Percentiles rank a stretch among this genome's conserved stretches.
Evolutionary conservation across 2,329 filamentous ascomycete genomes (phyloP).

Genomic region (Scedosporium aurantiacum): DNA sequence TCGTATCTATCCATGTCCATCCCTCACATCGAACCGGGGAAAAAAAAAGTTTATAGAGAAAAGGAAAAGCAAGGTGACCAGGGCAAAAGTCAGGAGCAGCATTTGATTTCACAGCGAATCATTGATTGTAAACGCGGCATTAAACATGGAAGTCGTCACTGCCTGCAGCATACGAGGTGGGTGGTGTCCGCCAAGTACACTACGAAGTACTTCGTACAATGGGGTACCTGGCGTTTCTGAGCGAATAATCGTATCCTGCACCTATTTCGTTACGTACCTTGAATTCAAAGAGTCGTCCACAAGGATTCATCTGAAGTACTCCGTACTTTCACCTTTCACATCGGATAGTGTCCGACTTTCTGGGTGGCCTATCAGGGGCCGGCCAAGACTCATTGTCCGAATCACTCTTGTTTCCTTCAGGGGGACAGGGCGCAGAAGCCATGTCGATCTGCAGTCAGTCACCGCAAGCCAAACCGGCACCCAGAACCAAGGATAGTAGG

Average conservation of each 20-base stretch:
- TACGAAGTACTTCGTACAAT: too few species aligned
- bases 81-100: not conserved
- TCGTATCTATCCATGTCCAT: not conserved
- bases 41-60: not conserved
- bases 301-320: too few species aligned
- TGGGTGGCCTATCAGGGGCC: not conserved
- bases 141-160: too few species aligned
- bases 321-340: not conserved
- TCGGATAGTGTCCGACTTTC: not conserved
- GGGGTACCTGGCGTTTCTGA: not conserved
- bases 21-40: not conserved
- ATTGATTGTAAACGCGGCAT: not conserved
- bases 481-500: not conserved
- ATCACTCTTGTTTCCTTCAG: not conserved
- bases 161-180: not conserved
- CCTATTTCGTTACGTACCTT: too few species aligned
- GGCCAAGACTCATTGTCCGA: not conserved
- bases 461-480: not conserved
- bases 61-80: not conserved
- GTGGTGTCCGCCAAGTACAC: not conserved
- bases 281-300: too few species aligned
- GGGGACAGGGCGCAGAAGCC: not conserved
- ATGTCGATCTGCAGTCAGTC: not conserved
- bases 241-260: not conserved
- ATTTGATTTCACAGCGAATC: not conserved